Evolutionary conservation across 305 asterid species (phyloP), one percentile per base, ranked within the genome.

Genomic region (Coffea humblotiana): DNA sequence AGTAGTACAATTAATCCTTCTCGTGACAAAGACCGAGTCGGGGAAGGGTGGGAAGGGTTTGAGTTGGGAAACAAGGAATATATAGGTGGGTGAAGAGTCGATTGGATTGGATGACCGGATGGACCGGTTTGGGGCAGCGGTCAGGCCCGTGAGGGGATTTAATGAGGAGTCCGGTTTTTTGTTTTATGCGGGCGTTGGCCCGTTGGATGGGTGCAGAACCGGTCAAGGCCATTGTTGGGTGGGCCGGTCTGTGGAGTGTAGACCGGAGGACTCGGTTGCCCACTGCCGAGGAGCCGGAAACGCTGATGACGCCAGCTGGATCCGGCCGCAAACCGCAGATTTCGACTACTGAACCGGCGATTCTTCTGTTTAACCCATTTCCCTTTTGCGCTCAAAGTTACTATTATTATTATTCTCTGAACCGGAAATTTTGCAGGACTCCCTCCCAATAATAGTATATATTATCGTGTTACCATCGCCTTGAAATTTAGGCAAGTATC

Each of bases 1-100:
- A 40, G 43, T 40, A 40, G 43, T 40, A 40, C 43, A 3, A 5
- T 3, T 40, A 40, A 40, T 5, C 5, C 43, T 40, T 40, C 43
- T 40, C 43, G 6, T 40, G 43, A 80, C 83, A 83, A 72, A 79
- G 79, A 84, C 94, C 93, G 94, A 92, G 91, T 84, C 86, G 87
- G 85, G 87, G 16, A 51, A 27, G 43, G 8, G 73, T 73, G 79
- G 83, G 77, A 86, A 81, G 87, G 87, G 43, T 79, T 76, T 43
- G 75, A 64, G 71, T 21, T 47, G 45, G 52, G 73, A 77, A 18
- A 27, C 25, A 40, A 13, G 15, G 1, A 6, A 32, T 83, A 76
- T 72, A 72, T 80, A 32, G 48, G 74, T 48, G n/a, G 77, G 81
- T 43, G 43, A 82, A 78, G 89, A 87, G 84, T 85, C 90, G 89